Evolutionary conservation across 2,329 filamentous ascomycete genomes (phyloP).

Genomic region (Paracoccidioides brasiliensis): DNA sequence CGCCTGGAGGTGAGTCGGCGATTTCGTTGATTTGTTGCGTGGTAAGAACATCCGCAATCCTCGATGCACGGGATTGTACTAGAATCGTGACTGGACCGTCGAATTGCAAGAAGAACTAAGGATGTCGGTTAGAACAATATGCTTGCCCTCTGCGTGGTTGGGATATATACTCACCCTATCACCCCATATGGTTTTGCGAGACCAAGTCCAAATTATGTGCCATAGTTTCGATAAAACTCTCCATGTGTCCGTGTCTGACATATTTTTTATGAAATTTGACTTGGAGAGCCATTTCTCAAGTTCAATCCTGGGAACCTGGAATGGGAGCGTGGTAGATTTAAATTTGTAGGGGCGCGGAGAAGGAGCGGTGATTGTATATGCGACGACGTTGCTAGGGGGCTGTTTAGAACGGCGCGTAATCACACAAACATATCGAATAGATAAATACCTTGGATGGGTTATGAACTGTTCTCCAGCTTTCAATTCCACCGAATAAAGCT

Average conservation of each 20-base stretch:
- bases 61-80: conserved; percentile 72
- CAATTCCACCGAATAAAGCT: conserved; percentile 75
- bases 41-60: conserved; percentile 65
- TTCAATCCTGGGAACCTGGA: conserved; percentile 62
- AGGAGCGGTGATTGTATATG: conserved; percentile 65
- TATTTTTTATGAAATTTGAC: conserved; percentile 57
- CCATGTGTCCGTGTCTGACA: conserved; percentile 62
- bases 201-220: conserved; percentile 60
- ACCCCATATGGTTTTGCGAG: conserved; percentile 78
- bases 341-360: conserved; percentile 77
- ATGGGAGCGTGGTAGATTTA: conserved; percentile 57
- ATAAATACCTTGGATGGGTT: conserved; percentile 57
- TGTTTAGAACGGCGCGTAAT: conserved; percentile 6
- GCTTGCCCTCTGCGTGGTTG: background rate
- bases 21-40: conserved; percentile 77
- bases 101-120: conserved; percentile 71
- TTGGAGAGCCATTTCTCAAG: conserved; percentile 53
- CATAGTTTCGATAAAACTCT: conserved; percentile 51
- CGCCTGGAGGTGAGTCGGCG: conserved; percentile 65
- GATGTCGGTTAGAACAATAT: background rate
- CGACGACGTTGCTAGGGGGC: conserved; percentile 60
- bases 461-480: conserved; percentile 78
- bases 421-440: background rate
- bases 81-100: conserved; percentile 74
- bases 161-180: conserved; percentile 47